Percentiles rank a stretch among this genome's conserved stretches.
These are phyloP conservation scores for Ensete glaucum DNA, from an alignment of 176 grass and related monocot genomes.

Conservation along the genomic window DNA sequence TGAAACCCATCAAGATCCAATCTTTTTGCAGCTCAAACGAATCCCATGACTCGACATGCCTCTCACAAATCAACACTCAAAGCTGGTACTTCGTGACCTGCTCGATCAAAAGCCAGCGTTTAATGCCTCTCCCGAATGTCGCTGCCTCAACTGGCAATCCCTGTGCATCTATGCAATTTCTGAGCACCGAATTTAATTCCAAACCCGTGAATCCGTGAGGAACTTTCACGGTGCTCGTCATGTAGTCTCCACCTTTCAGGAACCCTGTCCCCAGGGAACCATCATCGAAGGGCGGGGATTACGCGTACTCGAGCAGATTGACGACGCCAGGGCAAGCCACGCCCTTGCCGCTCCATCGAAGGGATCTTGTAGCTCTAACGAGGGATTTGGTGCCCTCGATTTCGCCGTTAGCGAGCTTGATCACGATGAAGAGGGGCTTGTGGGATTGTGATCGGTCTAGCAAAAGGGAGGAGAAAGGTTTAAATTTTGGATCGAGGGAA, in stretches of 20 bases:
- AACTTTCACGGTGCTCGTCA: constrained; percentile 70
- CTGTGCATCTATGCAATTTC: constrained; percentile 48
- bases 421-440: constrained; percentile 51
- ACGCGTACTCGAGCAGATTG: neutral
- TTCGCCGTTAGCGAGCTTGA: constrained; percentile 48
- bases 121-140: constrained; percentile 46
- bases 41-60: neutral
- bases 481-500: constrained; percentile 1
- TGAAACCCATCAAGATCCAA: constrained; percentile 1
- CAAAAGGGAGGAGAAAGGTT: constrained; percentile 20
- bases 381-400: constrained; percentile 48
- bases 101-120: constrained; percentile 1
- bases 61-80: neutral
- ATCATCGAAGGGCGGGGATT: constrained; percentile 25
- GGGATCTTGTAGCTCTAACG: constrained; percentile 62
- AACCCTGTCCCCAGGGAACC: constrained; percentile 38
- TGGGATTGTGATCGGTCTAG: constrained; percentile 41
- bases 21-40: constrained; percentile 8
- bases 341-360: neutral
- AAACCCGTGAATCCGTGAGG: constrained; percentile 73
- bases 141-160: constrained; percentile 66
- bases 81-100: neutral
- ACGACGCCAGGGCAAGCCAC: constrained; percentile 3
- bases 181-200: constrained; percentile 69
- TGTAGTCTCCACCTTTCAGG: constrained; percentile 55